phyloP scores from a whole-genome alignment of 1,284 basidiomycete species.

The Papiliotrema flavescens region DNA sequence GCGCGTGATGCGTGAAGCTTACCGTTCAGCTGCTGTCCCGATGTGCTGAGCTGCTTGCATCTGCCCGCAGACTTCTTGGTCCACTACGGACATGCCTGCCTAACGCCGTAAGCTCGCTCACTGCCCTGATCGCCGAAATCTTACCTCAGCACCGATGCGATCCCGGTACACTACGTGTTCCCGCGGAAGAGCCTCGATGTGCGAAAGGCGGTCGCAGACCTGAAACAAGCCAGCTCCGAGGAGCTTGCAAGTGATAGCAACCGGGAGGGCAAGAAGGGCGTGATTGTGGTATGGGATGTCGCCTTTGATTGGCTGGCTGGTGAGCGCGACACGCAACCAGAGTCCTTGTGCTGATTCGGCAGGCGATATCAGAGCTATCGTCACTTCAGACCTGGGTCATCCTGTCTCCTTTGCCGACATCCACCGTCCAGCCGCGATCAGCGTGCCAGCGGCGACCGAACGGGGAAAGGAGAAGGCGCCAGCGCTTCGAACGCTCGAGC shows the following conservation, averaged over 20 bases:
- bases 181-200: constrained; percentile 39
- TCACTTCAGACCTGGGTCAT: constrained; percentile 11
- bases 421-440: constrained; percentile 17
- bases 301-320: constrained; percentile 69
- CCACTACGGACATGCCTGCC: constrained; percentile 95
- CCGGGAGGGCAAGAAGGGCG: constrained; percentile 28
- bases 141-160: constrained; percentile 39
- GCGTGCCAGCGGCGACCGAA: constrained; percentile 1
- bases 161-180: constrained; percentile 51
- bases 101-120: constrained; percentile 53
- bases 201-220: constrained; percentile 19
- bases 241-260: constrained; percentile 11
- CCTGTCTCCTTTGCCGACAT: constrained; percentile 36
- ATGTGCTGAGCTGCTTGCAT: constrained; percentile 93
- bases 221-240: constrained; percentile 23
- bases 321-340: constrained; percentile 39
- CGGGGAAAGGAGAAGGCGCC: constrained; percentile 26
- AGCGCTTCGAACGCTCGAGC: constrained; percentile 36
- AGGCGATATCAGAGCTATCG: constrained; percentile 16
- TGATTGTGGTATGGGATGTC: constrained; percentile 74
- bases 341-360: background rate
- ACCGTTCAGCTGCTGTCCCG: constrained; percentile 84
- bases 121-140: background rate
- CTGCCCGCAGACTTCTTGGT: constrained; percentile 87
- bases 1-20: background rate